Conservation (phyloP, 2,329 filamentous ascomycete species). For the Clarireedia sp. region DNA sequence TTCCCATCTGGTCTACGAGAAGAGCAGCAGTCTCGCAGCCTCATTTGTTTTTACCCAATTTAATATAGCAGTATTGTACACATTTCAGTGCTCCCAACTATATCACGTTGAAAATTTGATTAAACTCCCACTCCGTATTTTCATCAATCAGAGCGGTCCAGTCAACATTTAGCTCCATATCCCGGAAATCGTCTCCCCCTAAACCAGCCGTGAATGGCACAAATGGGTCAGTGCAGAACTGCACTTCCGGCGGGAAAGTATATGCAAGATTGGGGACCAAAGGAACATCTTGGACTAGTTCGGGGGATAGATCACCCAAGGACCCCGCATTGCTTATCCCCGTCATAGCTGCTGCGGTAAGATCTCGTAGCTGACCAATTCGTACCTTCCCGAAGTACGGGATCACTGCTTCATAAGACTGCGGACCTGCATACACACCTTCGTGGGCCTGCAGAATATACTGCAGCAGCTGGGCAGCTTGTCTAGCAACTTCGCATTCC, state of each 20-base stretch:
- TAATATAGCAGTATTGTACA: no score
- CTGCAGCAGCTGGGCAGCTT: slow-evolving; percentile 35
- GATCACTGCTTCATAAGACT: slow-evolving; percentile 34
- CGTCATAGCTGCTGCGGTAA: background rate
- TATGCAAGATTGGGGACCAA: background rate
- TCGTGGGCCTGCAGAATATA: slow-evolving; percentile 29
- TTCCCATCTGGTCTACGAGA: no score
- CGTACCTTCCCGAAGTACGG: slow-evolving; percentile 37
- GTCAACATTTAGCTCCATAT: slow-evolving; percentile 13
- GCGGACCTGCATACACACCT: slow-evolving; percentile 17
- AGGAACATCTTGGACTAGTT: background rate
- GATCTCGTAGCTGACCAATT: slow-evolving; percentile 7
- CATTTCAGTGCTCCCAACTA: no score
- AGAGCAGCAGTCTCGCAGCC: no score
- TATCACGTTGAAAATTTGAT: slow-evolving; percentile 8
- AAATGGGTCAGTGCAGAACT: slow-evolving; percentile 12
- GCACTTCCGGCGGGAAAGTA: background rate
- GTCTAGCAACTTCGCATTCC: slow-evolving; percentile 36
- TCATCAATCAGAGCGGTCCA: slow-evolving; percentile 12
- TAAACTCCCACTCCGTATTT: slow-evolving; percentile 13
- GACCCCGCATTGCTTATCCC: background rate
- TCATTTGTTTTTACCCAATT: no score
- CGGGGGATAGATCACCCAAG: background rate
- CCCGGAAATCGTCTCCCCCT: slow-evolving; percentile 1
- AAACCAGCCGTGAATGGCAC: background rate